A percentile compares a stretch with the other conserved stretches of the same genome.
Conservation (phyloP, 179 eudicot genomes). For the Pouteria campechiana region DNA sequence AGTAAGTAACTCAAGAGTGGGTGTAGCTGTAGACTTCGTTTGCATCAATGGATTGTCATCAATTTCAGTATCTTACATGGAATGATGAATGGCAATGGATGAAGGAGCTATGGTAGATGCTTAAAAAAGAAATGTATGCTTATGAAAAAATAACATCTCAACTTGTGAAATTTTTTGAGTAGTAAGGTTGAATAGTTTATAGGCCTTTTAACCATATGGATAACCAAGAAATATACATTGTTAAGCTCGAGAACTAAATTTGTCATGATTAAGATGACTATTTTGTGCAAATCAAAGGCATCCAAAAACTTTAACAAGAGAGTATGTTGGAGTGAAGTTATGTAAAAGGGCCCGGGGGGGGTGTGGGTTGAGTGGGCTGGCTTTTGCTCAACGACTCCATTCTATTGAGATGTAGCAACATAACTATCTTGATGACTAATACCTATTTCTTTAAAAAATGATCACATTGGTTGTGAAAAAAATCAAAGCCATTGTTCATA, state of each 20-base stretch:
- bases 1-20: background rate
- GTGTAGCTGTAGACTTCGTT: background rate
- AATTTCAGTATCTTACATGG: background rate
- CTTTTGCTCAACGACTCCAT: slow-evolving; percentile 1
- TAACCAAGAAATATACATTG: slow-evolving; percentile 3
- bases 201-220: slow-evolving; percentile 4
- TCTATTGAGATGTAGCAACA: slow-evolving; percentile 1
- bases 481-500: background rate
- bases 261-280: background rate
- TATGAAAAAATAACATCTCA: slow-evolving; percentile 7
- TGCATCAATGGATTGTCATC: background rate
- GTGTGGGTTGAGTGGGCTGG: background rate
- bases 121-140: background rate
- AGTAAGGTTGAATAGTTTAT: background rate
- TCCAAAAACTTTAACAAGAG: background rate
- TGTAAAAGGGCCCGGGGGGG: background rate
- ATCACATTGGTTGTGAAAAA: background rate
- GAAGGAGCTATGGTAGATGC: no score
- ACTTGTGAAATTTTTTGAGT: background rate
- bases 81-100: background rate
- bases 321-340: background rate
- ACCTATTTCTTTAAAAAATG: background rate
- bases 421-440: background rate
- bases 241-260: background rate
- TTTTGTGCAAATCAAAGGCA: slow-evolving; percentile 8